Evolutionary conservation across 116 monocot genomes (phyloP).

Genomic region (Iris pallida): DNA sequence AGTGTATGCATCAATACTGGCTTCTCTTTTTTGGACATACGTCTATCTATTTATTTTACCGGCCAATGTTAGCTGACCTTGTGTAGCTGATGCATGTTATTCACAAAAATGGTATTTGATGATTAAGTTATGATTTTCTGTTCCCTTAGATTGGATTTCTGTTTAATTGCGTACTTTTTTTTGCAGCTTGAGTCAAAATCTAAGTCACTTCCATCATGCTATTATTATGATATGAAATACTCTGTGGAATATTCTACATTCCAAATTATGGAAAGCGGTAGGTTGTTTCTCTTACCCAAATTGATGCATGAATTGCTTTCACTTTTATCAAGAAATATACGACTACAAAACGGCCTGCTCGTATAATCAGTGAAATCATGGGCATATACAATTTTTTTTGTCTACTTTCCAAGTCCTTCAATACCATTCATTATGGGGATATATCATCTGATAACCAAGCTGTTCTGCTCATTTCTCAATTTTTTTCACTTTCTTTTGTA

Average conservation of each 20-base stretch:
- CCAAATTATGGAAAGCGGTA: conserved; percentile 45
- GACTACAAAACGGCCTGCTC: too few species aligned
- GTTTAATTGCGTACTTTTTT: not conserved
- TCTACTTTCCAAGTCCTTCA: too few species aligned
- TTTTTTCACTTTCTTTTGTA: too few species aligned
- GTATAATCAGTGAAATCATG: too few species aligned
- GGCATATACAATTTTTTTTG: too few species aligned
- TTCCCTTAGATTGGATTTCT: too few species aligned
- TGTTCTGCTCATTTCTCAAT: too few species aligned
- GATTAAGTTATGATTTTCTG: not conserved
- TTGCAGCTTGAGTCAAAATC: conserved; percentile 50
- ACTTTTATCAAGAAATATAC: too few species aligned
- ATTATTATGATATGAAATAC: conserved; percentile 91
- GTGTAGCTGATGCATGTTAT: too few species aligned
- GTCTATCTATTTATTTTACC: conserved; percentile 5
- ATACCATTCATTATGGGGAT: too few species aligned
- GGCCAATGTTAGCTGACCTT: not conserved
- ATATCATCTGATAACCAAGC: too few species aligned
- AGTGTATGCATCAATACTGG: conserved; percentile 31
- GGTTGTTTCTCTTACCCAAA: conserved; percentile 9
- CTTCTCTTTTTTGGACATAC: conserved; percentile 8
- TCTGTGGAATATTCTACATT: conserved; percentile 76
- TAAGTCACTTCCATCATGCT: conserved; percentile 30
- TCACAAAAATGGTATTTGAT: not conserved
- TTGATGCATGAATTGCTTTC: not conserved